phyloP scores from a whole-genome alignment of 129 eudicot genomes.

The Tagetes patula region DNA sequence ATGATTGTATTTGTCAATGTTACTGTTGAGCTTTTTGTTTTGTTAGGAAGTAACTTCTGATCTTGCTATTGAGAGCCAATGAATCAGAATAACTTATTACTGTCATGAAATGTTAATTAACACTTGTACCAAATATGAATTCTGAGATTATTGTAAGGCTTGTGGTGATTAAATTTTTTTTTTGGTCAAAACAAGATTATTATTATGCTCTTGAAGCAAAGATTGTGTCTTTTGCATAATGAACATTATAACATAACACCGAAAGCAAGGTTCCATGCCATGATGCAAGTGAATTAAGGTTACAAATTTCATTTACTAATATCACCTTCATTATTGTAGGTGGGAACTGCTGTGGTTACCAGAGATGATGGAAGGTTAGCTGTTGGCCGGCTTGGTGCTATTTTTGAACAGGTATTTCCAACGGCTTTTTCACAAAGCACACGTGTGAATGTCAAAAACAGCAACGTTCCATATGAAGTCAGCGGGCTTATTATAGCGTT shows the following conservation, averaged over 20 bases:
- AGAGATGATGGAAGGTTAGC: slow-evolving; percentile 90
- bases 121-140: background rate
- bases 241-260: slow-evolving; percentile 3
- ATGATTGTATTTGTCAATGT: slow-evolving; percentile 2
- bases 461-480: slow-evolving; percentile 5
- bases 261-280: background rate
- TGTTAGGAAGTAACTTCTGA: slow-evolving; percentile 18
- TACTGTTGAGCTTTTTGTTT: slow-evolving; percentile 15
- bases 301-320: background rate
- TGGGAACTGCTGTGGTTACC: slow-evolving; percentile 95
- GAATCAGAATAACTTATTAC: background rate
- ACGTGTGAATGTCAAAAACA: slow-evolving; percentile 16
- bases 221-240: slow-evolving; percentile 7
- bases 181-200: slow-evolving; percentile 15
- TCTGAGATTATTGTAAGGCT: background rate
- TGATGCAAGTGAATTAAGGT: slow-evolving; percentile 1
- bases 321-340: slow-evolving; percentile 35
- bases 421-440: background rate
- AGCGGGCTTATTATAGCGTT: background rate
- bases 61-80: background rate
- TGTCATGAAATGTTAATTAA: slow-evolving; percentile 25
- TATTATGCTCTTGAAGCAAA: slow-evolving; percentile 18
- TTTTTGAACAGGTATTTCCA: slow-evolving; percentile 72
- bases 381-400: slow-evolving; percentile 86
- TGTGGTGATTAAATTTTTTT: slow-evolving; percentile 6